Percentiles rank a stretch among this genome's conserved stretches.
phyloP scores from a whole-genome alignment of 23 red algal genomes.

The Gracilaria domingensis region DNA sequence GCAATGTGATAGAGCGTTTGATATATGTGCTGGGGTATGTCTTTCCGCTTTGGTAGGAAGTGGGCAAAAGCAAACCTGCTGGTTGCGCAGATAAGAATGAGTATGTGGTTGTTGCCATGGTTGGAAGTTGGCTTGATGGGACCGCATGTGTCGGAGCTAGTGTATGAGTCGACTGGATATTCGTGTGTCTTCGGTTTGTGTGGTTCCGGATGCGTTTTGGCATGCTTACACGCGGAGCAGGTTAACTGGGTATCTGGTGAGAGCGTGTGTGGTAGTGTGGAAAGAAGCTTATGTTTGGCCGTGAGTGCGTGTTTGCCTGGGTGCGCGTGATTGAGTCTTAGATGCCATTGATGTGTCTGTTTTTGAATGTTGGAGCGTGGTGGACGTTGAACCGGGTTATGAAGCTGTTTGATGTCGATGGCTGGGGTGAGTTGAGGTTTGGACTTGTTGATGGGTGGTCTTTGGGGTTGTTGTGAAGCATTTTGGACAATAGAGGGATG shows the following conservation, averaged over 20 bases:
- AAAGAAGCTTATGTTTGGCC: too few relatives aligned
- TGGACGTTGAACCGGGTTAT: too few relatives aligned
- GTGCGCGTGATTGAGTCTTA: too few relatives aligned
- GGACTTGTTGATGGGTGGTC: too few relatives aligned
- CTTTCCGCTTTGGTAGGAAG: constrained; percentile 10
- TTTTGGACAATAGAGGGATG: too few relatives aligned
- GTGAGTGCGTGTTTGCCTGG: too few relatives aligned
- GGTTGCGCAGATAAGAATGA: neutral
- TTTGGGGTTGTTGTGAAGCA: too few relatives aligned
- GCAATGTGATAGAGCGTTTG: neutral
- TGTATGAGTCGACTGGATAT: neutral
- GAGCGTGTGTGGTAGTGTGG: neutral
- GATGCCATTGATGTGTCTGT: too few relatives aligned
- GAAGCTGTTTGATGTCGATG: too few relatives aligned
- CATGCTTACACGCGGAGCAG: neutral
- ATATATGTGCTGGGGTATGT: neutral
- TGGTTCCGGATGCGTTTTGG: neutral
- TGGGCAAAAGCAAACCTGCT: neutral
- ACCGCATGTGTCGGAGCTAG: neutral
- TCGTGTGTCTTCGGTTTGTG: neutral
- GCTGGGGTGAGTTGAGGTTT: too few relatives aligned
- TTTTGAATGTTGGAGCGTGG: too few relatives aligned
- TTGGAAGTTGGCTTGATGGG: neutral
- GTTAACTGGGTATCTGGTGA: neutral
- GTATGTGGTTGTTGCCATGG: constrained; percentile 22